These are phyloP conservation scores for Erysimum cheiranthoides DNA, from an alignment of 345 rosid species.

Conservation along the genomic window DNA sequence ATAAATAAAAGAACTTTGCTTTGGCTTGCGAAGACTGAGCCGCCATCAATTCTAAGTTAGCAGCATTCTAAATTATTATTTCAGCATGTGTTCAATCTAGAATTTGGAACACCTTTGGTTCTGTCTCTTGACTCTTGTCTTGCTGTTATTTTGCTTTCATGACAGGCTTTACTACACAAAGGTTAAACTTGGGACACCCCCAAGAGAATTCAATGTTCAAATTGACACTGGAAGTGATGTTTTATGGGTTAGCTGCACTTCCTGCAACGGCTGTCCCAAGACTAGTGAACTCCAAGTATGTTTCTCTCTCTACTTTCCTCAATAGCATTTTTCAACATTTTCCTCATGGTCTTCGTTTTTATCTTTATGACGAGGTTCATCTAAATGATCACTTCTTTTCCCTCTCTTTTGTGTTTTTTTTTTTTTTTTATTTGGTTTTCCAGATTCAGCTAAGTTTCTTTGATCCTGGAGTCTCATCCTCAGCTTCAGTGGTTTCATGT, in stretches of 20 bases:
- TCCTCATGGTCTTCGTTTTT: conserved; percentile 26
- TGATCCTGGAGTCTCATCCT: conserved; percentile 75
- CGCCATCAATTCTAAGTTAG: neutral
- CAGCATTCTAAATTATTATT: conserved; percentile 11
- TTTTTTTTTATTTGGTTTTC: neutral
- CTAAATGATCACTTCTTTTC: conserved; percentile 15
- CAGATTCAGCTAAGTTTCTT: conserved; percentile 86
- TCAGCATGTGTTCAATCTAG: conserved; percentile 5
- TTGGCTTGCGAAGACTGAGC: conserved; percentile 7
- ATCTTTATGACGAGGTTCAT: conserved; percentile 10
- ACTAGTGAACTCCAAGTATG: conserved; percentile 82
- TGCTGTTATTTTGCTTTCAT: conserved; percentile 13
- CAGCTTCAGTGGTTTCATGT: conserved; percentile 70
- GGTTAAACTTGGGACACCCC: conserved; percentile 85
- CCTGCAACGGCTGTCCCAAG: conserved; percentile 89
- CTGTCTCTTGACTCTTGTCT: conserved; percentile 18
- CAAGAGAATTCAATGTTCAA: conserved; percentile 86
- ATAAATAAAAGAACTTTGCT: neutral
- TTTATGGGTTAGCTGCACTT: conserved; percentile 84
- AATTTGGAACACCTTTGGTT: neutral
- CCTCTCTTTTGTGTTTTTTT: conserved; percentile 14
- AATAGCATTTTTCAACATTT: neutral
- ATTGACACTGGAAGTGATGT: conserved; percentile 98
- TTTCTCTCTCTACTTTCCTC: conserved; percentile 16
- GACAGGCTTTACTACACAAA: conserved; percentile 84